Conservation (phyloP, 768 basidiomycete species). For the Hygrophorus pudorinus region DNA sequence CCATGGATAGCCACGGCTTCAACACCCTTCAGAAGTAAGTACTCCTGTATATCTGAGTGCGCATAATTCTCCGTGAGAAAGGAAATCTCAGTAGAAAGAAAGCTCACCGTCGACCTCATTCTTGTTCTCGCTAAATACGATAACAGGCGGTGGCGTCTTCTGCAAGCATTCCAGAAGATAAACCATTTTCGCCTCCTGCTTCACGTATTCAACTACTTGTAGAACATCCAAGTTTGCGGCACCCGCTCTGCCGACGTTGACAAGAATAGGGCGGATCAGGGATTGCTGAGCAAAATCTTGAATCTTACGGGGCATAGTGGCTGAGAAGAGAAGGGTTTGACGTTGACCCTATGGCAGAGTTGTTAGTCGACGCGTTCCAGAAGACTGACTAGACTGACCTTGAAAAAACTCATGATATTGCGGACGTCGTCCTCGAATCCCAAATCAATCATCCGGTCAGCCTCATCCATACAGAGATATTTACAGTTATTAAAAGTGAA, state of each 20-base stretch:
- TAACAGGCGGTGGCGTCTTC: constrained; percentile 96
- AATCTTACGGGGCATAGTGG: constrained; percentile 98
- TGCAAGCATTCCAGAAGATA: constrained; percentile 96
- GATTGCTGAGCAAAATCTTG: constrained; percentile 98
- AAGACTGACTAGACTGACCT: constrained; percentile 36
- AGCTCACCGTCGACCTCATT: constrained; percentile 95
- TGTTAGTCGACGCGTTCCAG: neutral
- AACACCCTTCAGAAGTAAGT: constrained; percentile 90
- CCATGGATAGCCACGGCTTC: constrained; percentile 99
- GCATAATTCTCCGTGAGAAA: constrained; percentile 2
- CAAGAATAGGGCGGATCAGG: constrained; percentile 86
- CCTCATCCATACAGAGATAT: constrained; percentile 98
- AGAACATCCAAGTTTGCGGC: constrained; percentile 96
- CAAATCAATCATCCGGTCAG: constrained; percentile 97
- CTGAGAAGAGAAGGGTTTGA: constrained; percentile 94
- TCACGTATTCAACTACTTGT: constrained; percentile 97
- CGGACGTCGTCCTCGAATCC: constrained; percentile 99
- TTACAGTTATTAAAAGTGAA: constrained; percentile 93
- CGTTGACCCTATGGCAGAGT: constrained; percentile 66
- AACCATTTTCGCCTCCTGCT: constrained; percentile 99
- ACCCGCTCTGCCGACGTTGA: constrained; percentile 97
- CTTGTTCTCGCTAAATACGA: constrained; percentile 98
- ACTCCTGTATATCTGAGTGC: constrained; percentile 88
- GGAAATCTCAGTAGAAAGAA: neutral
- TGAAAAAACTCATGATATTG: constrained; percentile 99